Base-by-base conservation (phyloP, 1,139 yeast species). In the Chernovozyma sophiae-reginae region DNA sequence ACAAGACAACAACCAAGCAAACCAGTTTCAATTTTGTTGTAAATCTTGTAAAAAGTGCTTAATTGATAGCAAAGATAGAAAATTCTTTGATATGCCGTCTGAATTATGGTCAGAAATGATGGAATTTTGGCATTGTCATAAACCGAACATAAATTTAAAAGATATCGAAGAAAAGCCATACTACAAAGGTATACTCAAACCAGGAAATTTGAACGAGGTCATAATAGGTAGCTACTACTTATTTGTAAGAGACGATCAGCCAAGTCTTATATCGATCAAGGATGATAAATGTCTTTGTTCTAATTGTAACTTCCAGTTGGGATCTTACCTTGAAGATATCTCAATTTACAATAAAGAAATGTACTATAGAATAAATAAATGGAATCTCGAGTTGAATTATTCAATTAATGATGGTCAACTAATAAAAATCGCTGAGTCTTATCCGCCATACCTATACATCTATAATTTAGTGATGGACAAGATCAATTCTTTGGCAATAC, bases 81-180 rank as follows among this genome's bases (percentile, higher is more conserved):
- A 53, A 25, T 58, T 82, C 32, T 60, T 67, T 45, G 86, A 86
- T 32, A 74, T 90, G 81, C 98, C 98, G 0, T 84, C 95, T 1
- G 97, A 89, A 50, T 68, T 79, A 38, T 92, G 98, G 98, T 78
- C 85, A 11, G 98, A 92, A 54, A 68, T 92, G 74, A 85, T 92
- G 96, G 97, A 92, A 43, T 85, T 84, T 46, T 92, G 98, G 98
- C 97, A 92, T 56, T 92, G 98, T 54, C 97, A 92, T 55, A 89
- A 89, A 53, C 97, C 98, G 0, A 65, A 67, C 17, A 56, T 62
- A 27, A 53, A 60, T 17, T 19, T 31, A 8, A 16, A 28, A 7
- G 31, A 22, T 14, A 25, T 24, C 22, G 29, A 35, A 19, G 41
- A 54, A 25, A 5, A 23, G 18, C 22, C 37, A 7, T 32, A 53